Conservation (phyloP, 768 basidiomycete genomes). For the Naganishia randhawae region DNA sequence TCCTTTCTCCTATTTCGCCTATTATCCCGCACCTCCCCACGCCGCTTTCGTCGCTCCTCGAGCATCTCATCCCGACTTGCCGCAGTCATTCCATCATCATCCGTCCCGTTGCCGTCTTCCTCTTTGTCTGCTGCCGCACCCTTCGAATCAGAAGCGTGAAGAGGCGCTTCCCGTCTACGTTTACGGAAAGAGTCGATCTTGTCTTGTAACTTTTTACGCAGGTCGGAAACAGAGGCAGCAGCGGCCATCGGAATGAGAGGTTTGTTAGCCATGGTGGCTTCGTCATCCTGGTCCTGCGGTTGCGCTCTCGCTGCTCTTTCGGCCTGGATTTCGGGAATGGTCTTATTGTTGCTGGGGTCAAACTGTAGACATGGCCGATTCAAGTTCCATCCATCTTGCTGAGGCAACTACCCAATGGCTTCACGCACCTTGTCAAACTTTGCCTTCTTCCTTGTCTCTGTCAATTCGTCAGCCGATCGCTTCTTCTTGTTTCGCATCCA, state of each 20-base stretch:
- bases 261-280: conserved; percentile 7
- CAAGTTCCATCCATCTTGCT: neutral
- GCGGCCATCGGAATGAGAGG: conserved; percentile 42
- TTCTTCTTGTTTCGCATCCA: conserved; percentile 73
- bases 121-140: conserved; percentile 2
- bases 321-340: conserved; percentile 66
- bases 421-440: conserved; percentile 68
- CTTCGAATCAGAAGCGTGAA: conserved; percentile 12
- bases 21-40: conserved; percentile 78
- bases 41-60: conserved; percentile 69
- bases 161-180: conserved; percentile 20
- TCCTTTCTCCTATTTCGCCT: conserved; percentile 81
- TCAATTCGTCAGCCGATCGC: conserved; percentile 75
- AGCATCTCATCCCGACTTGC: conserved; percentile 72
- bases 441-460: conserved; percentile 83
- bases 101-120: conserved; percentile 31
- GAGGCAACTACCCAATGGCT: neutral
- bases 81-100: conserved; percentile 54
- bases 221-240: conserved; percentile 41
- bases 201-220: conserved; percentile 42
- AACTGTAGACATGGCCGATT: conserved; percentile 58
- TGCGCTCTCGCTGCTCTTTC: conserved; percentile 54
- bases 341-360: conserved; percentile 85
- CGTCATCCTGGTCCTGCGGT: conserved; percentile 11
- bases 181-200: conserved; percentile 44